Base-by-base conservation (phyloP, 371 early-diverging fungal genomes). In the Lichtheimia ornata region DNA sequence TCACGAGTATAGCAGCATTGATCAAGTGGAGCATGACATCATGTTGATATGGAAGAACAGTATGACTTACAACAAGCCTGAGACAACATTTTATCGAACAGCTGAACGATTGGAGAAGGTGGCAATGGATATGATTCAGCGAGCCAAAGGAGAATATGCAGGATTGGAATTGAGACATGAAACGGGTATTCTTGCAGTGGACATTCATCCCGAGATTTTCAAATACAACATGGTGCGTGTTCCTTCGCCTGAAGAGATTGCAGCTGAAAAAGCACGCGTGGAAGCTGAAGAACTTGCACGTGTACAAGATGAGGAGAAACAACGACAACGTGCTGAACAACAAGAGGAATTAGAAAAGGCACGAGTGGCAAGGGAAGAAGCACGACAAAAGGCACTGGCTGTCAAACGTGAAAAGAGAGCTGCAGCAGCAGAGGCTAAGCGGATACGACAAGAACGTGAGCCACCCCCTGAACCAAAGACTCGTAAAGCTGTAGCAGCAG, bases 21-120 rank as follows among this genome's bases (percentile, higher is more conserved):
- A 77, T 20, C 75, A 68, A 53, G 80, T 83, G 27, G 72, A 83
- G 69, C 66, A 64, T 24, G 94, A 93, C 64, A 58, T 91, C 25
- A 67, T 81, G 5, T 69, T 90, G 54, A 90, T 93, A 18, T 92
- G 90, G 74, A 63, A 67, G 17, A 95, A 95, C 72, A 86, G 91
- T 47, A 78, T 87, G 80, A 66, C 79, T 0, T 95, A 94, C 72
- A 95, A 95, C 72, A 78, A 78, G 49, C 70, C 81, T 0, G 86
- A 89, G 15, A 94, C 94, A 0, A 63, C 79, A 4, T 95, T 92
- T 66, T 88, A 82, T 64, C 83, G 84, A 44, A 65, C 87, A 1
- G 96, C 94, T 0, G 72, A 73, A 27, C 66, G 76, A 25, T 59
- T 87, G 22, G 62, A 78, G 35, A 77, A 73, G 49, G 58, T 67